Evolutionary conservation across 1,284 basidiomycete species (phyloP).

Genomic region (Tylopilus sp.): DNA sequence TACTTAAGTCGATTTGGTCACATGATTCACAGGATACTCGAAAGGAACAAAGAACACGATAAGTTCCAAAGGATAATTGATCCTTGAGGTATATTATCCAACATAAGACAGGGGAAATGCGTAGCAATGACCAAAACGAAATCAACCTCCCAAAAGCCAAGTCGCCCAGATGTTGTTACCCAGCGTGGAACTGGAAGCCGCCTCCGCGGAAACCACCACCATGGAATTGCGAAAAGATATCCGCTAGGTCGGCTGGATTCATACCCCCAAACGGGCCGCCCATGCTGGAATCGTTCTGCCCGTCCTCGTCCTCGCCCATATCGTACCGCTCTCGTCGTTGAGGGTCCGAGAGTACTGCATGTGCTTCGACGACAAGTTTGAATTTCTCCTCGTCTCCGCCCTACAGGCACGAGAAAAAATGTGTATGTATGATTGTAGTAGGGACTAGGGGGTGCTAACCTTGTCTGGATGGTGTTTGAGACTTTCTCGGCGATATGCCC

Average conservation of each 20-base stretch:
- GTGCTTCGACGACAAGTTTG: slow-evolving; percentile 76
- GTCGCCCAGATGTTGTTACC: slow-evolving; percentile 15
- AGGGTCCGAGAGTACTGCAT: slow-evolving; percentile 73
- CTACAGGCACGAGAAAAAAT: slow-evolving; percentile 23
- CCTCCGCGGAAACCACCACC: slow-evolving; percentile 34
- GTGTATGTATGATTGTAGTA: slow-evolving; percentile 1
- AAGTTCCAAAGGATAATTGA: not conserved
- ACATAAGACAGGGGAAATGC: slow-evolving; percentile 1
- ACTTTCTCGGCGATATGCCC: slow-evolving; percentile 72
- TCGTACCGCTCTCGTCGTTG: slow-evolving; percentile 68
- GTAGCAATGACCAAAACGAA: not conserved
- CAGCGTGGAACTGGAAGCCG: slow-evolving; percentile 27
- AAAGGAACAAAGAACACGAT: no score
- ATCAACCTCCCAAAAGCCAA: slow-evolving; percentile 18
- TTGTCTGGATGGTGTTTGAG: slow-evolving; percentile 84
- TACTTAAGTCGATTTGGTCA: not conserved
- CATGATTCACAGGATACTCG: no score
- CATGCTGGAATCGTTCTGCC: slow-evolving; percentile 43
- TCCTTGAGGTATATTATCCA: slow-evolving; percentile 13
- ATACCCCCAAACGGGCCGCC: slow-evolving; percentile 38
- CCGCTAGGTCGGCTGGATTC: slow-evolving; percentile 51
- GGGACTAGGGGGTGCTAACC: slow-evolving; percentile 35
- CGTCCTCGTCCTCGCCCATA: slow-evolving; percentile 73
- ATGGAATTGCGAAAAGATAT: slow-evolving; percentile 63
- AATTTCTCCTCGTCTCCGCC: slow-evolving; percentile 85